Evolutionary conservation across 176 grass and related monocot species (phyloP), one percentile per base, ranked within the genome.

Genomic region (barley (Hordeum vulgare)): DNA sequence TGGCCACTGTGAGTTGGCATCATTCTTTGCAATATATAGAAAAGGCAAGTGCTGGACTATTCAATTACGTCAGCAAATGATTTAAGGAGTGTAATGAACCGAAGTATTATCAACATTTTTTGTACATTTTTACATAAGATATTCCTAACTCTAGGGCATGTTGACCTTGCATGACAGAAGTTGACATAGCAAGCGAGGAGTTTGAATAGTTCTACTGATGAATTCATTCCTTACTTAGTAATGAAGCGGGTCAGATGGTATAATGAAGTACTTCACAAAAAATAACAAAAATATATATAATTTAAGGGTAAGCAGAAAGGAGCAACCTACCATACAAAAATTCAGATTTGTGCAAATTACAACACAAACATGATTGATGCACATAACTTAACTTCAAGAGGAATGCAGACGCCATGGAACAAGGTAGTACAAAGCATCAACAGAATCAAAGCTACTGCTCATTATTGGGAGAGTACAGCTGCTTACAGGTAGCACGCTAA

Each of bases 1-100:
- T 80, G 28, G 11, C 81, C 17, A 75, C 21, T 83, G 49, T 74
- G 35, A 85, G 11, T 79, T 60, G 80, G 5, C n/a, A 24, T 67
- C 12, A 83, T 83, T 90, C 5, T 78, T 82, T 68, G 56, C 34
- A 65, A 20, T 77, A 51, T 36, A 66, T 9, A 35, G 66, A 58
- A 39, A 64, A 60, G 64, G 14, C 41, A 81, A 84, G 2, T 15
- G 23, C 1, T 33, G 23, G 45, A 57, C n/a, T 31, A 61, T 33
- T 80, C 1, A 7, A 74, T 61, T 71, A 34, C 39, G 13, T 64
- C 26, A 40, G 31, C 4, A 75, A 57, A 58, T 41, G 20, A 13
- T 83, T 83, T 44, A 28, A 83, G 47, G 37, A 74, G 56, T 65
- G 57, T 73, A 44, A 59, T 35, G 11, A 69, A 47, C 9, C 7